Base-by-base conservation (phyloP, 2,329 filamentous ascomycete genomes). In the Aplosporella prunicola region DNA sequence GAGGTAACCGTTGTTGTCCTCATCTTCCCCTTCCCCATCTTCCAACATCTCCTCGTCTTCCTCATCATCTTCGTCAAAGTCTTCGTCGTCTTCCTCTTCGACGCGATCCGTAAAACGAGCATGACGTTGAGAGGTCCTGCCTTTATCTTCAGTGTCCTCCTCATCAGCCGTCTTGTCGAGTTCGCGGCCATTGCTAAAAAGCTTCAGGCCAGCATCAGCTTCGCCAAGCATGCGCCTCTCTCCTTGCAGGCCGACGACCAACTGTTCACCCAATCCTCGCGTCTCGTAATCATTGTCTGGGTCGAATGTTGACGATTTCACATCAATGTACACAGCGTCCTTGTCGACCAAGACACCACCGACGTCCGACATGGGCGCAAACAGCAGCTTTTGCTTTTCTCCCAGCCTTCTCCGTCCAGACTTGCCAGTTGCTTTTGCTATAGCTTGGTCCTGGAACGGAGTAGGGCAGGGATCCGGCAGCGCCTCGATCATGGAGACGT, bases 351-450 rank as follows among this genome's bases (percentile, higher is more conserved):
- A 79, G 9, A 98, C 76, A 51, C 91, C 91, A 47, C 88, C 93
- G 22, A 94, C 87, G 61, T 98, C 91, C 17, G 88, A 94, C 89
- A 98, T 96, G 22, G 91, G 93, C 3, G 91, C 93, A 60, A 95
- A 93, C 5, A 98, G 67, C 50, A 93, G 77, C 64, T 95, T 95
- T 56, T 98, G 89, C 63, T 96, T 98, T 56, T 98, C 91, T 20
- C 93, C 91, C 10, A 98, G 65, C 40, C 88, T 74, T 52, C 80
- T 78, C 45, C 87, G 71, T 26, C 80, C 80, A 22, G 79, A 79
- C 60, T 93, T 94, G 3, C 89, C 89, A 0, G 80, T 79, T 2
- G 78, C 76, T 56, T 93, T 94, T 25, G 85, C 84, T 26, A 88
- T 66, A 5, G 84, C 85, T 59, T 91, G 84, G 51, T 94, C 82